phyloP scores from a whole-genome alignment of 352 stramenopile species.

The Phytophthora europaea region DNA sequence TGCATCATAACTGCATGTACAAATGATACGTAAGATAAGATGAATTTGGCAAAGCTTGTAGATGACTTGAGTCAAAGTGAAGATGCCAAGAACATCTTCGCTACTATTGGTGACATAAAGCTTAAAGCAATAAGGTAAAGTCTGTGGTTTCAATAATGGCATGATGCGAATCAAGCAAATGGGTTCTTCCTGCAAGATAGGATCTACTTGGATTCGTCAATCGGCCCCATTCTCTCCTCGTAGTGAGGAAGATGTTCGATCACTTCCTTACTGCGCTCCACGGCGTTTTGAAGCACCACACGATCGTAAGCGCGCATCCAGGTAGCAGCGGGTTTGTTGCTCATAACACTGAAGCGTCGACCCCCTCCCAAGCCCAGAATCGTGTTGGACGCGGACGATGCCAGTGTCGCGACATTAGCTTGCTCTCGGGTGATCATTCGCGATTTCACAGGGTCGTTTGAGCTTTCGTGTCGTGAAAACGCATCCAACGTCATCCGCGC shows the following conservation, averaged over 20 bases:
- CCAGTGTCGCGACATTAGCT: constrained; percentile 22
- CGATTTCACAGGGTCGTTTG: constrained; percentile 2
- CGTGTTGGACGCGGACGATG: constrained; percentile 35
- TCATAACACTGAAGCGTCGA: constrained; percentile 30
- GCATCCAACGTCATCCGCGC: constrained; percentile 75
- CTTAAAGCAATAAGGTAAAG: neutral
- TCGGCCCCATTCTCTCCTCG: constrained; percentile 21
- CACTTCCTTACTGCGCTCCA: constrained; percentile 76
- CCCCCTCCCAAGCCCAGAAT: constrained; percentile 28
- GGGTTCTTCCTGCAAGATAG: neutral
- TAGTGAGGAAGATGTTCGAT: constrained; percentile 40
- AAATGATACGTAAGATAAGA: neutral
- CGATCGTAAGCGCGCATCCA: constrained; percentile 79
- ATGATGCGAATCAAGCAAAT: constrained; percentile 17
- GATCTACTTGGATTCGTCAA: constrained; percentile 22
- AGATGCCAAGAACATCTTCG: neutral
- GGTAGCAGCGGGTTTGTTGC: constrained; percentile 42
- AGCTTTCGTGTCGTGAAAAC: constrained; percentile 49
- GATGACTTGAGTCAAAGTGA: neutral
- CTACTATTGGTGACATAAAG: neutral
- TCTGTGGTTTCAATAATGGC: neutral
- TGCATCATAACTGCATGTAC: constrained; percentile 12
- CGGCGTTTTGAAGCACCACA: constrained; percentile 70
- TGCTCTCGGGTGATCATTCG: constrained; percentile 18
- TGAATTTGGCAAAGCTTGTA: neutral